These are phyloP conservation scores for Pythium volutum DNA, from an alignment of 352 stramenopile species.

Conservation along the genomic window DNA sequence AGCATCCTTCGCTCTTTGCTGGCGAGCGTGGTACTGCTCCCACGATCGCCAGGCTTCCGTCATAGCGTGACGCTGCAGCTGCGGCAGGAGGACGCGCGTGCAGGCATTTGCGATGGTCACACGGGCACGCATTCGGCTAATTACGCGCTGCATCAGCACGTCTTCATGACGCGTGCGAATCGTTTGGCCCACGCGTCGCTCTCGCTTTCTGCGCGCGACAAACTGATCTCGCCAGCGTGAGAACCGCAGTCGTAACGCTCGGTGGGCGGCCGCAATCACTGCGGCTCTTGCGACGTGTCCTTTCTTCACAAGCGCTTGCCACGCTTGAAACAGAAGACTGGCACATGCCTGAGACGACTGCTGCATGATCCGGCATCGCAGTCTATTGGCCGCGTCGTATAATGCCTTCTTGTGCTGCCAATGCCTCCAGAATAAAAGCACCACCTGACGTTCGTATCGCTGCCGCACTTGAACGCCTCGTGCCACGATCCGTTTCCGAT, in stretches of 20 bases:
- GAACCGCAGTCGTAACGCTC: background rate
- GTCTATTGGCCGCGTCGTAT: background rate
- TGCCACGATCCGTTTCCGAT: background rate
- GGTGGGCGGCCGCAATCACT: background rate
- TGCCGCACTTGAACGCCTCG: background rate
- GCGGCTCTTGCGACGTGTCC: background rate
- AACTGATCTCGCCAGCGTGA: constrained; percentile 1
- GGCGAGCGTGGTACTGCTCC: background rate
- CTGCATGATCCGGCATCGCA: background rate
- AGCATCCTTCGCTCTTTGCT: background rate
- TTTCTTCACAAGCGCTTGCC: background rate
- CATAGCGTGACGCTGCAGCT: constrained; percentile 10
- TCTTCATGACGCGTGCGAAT: background rate
- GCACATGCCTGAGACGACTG: background rate
- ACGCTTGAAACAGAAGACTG: background rate
- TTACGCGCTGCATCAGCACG: background rate
- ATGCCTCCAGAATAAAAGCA: background rate
- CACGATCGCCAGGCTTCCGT: constrained; percentile 1
- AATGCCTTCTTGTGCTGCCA: background rate
- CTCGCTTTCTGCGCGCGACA: background rate
- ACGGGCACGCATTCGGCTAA: constrained; percentile 8
- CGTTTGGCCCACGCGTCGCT: background rate
- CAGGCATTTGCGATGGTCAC: constrained; percentile 12
- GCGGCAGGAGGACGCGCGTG: constrained; percentile 8
- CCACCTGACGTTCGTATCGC: background rate